Base-by-base conservation (phyloP, 108 stramenopile species). In the Schizochytrium sp. region DNA sequence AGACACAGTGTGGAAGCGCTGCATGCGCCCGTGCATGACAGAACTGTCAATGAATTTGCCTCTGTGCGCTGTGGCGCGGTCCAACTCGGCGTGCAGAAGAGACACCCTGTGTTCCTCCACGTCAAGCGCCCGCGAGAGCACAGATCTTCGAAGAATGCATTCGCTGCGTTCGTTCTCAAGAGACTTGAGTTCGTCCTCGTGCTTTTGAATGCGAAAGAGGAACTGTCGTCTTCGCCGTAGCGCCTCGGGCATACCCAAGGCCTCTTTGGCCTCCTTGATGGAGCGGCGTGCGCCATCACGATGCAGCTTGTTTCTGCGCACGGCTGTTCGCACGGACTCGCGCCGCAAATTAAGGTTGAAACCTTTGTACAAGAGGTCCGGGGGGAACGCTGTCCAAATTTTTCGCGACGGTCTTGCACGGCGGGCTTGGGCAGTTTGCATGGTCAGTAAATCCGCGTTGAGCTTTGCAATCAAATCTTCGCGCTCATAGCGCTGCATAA, bases 11-110 rank as follows among this genome's bases (percentile, higher is more conserved):
- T 23, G 76, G 51, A 83, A 83, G 4, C 76, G 76, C 51, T 83
- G 76, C 76, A 83, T 83, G 48, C 76, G 76, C 43, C 76, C 76
- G 76, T 83, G 76, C 76, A 83, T 83, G 48, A 4, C 76, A 6
- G 19, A 23, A 4, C 76, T 83, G 28, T 83, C 76, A 23, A 83
- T 47, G 51, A 21, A 83, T 4, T 83, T 45, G 76, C 76, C 76
- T 12, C 1, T 53, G 48, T 83, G 76, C 45, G 76, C 45, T 8
- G 23, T 53, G n/a, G 51, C 76, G 25, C 76, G 45, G 28, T 83
- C 76, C 12, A 53, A 4, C 76, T 83, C 76, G 10, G 76, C 76
- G 25, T 53, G 76, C 0, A 83, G 76, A 12, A 25, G 6, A 16
- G 48, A 47, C 45, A 23, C 76, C 48, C 76, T 12, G 76, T 4